Base-by-base conservation (phyloP, 1,139 yeast genomes). In the Yamadazyma kanchanaburiensis region DNA sequence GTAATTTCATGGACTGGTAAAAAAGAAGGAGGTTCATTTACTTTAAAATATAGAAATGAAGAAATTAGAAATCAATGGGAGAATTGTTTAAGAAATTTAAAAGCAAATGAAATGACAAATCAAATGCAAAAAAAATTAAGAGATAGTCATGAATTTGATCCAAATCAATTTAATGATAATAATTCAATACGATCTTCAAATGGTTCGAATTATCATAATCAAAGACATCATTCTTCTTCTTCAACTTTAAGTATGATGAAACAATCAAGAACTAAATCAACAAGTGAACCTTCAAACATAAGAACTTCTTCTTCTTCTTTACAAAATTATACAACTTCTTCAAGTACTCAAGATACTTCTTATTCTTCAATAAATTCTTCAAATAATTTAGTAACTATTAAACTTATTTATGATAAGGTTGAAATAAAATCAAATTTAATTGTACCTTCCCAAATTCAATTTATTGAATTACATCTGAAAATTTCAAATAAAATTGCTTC, bases 1-100 rank as follows among this genome's bases (percentile, higher is more conserved):
- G 74, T 80, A 26, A 73, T 83, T 8, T 73, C 85, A n/a, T 83
- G 91, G 91, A 76, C 80, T 16, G 88, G 91, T 2, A 70, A 77
- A 37, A 80, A 78, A 48, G 94, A 83, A 43, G 77, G 80, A 30
- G 91, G 91, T 2, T 77, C 84, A 14, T 83, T 83, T 45, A 70
- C 82, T 15, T 66, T 83, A 47, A 69, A 79, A 37, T 83, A 80
- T 53, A 72, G 77, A 44, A 77, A 79, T 22, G 91, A 82, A 45
- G 94, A 83, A 50, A 64, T 70, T 7, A 64, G 87, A 41, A 71
- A 72, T 36, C 86, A 80, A 53, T 83, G 91, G 91, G 81, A 77
- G 39, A 55, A 61, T 6, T 75, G 84, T 43, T 63, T 80, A 39
- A 68, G 74, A 31, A 48, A 48, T 26, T 52, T 67, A 37, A 68